phyloP scores from a whole-genome alignment of 495 filamentous ascomycete species.

The Lasiosphaeria hispida region DNA sequence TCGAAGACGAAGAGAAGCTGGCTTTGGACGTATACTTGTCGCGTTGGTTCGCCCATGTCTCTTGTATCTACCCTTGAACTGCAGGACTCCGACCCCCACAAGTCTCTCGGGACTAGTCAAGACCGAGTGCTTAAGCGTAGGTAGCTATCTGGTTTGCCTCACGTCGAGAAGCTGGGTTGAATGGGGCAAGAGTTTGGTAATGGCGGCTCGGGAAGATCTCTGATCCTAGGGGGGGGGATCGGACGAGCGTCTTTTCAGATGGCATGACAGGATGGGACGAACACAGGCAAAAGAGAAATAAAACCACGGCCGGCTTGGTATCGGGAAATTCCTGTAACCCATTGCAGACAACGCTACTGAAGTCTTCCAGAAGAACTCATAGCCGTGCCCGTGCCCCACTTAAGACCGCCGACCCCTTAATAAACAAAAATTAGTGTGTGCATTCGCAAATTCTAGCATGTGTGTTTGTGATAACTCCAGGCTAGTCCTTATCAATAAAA shows the following conservation, averaged over 20 bases:
- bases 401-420: too few relatives aligned
- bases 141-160: background rate
- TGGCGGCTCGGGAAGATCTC: slow-evolving; percentile 22
- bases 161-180: background rate
- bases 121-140: background rate
- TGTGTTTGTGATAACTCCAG: background rate
- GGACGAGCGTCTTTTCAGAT: slow-evolving; percentile 1
- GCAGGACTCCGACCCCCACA: background rate
- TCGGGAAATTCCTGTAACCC: too few relatives aligned
- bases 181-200: slow-evolving; percentile 13
- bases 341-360: too few relatives aligned
- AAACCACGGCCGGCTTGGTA: slow-evolving; percentile 1
- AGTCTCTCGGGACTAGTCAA: too few relatives aligned
- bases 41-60: too few relatives aligned
- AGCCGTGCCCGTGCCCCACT: too few relatives aligned
- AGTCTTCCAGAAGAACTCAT: too few relatives aligned
- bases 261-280: background rate
- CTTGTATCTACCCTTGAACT: background rate
- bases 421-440: too few relatives aligned
- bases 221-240: slow-evolving; percentile 9
- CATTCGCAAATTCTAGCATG: too few relatives aligned
- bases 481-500: background rate
- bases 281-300: slow-evolving; percentile 8
- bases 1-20: too few relatives aligned
- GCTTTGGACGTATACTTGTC: too few relatives aligned